These are phyloP conservation scores for Tremellales sp. DNA, from an alignment of 1,284 basidiomycete species.

Conservation along the genomic window DNA sequence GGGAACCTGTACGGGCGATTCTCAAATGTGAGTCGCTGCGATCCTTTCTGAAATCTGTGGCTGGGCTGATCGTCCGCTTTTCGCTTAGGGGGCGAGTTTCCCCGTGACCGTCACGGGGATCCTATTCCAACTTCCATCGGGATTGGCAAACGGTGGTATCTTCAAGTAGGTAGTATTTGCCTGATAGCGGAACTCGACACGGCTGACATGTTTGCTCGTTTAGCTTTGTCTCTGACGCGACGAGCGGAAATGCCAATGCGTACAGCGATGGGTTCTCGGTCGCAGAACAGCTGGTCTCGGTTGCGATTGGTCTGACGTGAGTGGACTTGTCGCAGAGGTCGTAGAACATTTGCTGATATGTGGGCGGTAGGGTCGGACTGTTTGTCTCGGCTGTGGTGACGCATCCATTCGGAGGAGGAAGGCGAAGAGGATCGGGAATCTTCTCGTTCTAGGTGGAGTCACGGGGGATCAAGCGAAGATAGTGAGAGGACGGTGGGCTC, in stretches of 20 bases:
- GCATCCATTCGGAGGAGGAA: conserved; percentile 51
- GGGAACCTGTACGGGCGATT: conserved; percentile 79
- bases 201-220: neutral
- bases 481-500: too few relatives aligned
- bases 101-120: conserved; percentile 61
- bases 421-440: conserved; percentile 48
- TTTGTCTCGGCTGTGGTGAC: conserved; percentile 53
- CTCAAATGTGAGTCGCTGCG: conserved; percentile 67
- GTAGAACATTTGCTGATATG: neutral
- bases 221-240: conserved; percentile 49
- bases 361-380: conserved; percentile 64
- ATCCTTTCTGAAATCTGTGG: conserved; percentile 59
- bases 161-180: conserved; percentile 52
- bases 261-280: conserved; percentile 47
- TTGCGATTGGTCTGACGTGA: conserved; percentile 52
- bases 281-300: conserved; percentile 49
- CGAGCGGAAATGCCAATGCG: conserved; percentile 36
- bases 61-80: conserved; percentile 8
- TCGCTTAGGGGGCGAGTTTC: conserved; percentile 38
- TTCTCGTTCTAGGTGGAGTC: conserved; percentile 53
- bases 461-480: too few relatives aligned
- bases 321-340: conserved; percentile 11
- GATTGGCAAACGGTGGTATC: conserved; percentile 78
- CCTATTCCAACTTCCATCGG: conserved; percentile 81
- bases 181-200: neutral